These are phyloP conservation scores for Oryza coarctata DNA, from an alignment of 176 grass and related monocot genomes.

Conservation along the genomic window DNA sequence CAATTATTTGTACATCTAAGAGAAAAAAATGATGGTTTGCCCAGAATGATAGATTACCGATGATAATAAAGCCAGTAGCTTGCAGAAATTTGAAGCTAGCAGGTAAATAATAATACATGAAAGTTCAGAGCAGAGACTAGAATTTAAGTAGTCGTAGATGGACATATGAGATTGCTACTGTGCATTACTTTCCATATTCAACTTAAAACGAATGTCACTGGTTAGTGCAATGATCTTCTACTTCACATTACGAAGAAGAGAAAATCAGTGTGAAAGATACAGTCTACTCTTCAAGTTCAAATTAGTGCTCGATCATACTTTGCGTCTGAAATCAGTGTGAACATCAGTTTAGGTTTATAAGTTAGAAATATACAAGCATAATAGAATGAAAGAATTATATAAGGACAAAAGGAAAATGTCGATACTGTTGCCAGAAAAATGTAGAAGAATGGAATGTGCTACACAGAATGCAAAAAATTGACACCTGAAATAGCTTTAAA, in stretches of 20 bases:
- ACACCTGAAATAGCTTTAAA: constrained; percentile 24
- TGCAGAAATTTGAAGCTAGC: background rate
- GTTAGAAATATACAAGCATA: background rate
- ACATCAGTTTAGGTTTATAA: background rate
- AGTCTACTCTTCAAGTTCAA: background rate
- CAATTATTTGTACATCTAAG: background rate
- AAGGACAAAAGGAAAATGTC: background rate
- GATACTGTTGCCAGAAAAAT: constrained; percentile 8
- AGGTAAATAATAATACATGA: constrained; percentile 2
- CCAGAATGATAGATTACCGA: background rate
- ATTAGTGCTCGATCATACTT: background rate
- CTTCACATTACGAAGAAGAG: background rate
- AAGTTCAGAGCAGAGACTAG: background rate
- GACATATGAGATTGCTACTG: background rate
- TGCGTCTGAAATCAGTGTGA: constrained; percentile 18
- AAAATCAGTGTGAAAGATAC: background rate
- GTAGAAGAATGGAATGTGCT: constrained; percentile 20
- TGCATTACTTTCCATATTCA: background rate
- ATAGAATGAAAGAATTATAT: background rate
- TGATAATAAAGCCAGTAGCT: background rate
- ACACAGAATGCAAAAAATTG: constrained; percentile 13
- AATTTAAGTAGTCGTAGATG: background rate
- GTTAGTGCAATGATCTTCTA: constrained; percentile 7
- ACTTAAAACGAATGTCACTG: background rate
- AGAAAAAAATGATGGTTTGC: background rate